phyloP scores from a whole-genome alignment of 768 basidiomycete genomes.

The Leccinum imitatum region DNA sequence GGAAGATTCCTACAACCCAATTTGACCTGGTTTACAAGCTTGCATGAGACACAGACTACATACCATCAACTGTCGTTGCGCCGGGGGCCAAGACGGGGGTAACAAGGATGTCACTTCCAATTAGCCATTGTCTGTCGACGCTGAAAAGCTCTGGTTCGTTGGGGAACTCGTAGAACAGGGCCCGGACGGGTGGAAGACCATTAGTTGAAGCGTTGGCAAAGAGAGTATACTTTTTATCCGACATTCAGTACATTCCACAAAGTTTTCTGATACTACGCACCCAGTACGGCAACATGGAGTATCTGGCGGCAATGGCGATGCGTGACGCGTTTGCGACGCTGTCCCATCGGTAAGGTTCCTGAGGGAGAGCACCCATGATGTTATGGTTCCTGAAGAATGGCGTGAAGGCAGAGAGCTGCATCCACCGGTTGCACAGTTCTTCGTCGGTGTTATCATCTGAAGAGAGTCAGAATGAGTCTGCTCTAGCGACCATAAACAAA shows the following conservation, averaged over 20 bases:
- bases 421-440: constrained; percentile 83
- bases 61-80: constrained; percentile 64
- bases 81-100: constrained; percentile 75
- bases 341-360: constrained; percentile 82
- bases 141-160: constrained; percentile 62
- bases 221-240: constrained; percentile 46
- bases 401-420: constrained; percentile 79
- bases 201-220: constrained; percentile 40
- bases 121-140: constrained; percentile 67
- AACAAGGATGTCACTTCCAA: constrained; percentile 70
- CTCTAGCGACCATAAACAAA: not conserved
- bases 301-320: constrained; percentile 71
- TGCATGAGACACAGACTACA: constrained; percentile 6
- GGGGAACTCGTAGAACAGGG: constrained; percentile 80
- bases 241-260: not conserved
- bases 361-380: constrained; percentile 58
- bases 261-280: constrained; percentile 37
- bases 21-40: not conserved
- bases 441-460: constrained; percentile 64
- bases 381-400: constrained; percentile 87
- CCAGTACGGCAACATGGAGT: constrained; percentile 78
- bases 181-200: constrained; percentile 71
- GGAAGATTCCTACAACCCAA: constrained; percentile 52
- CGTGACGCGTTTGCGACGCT: constrained; percentile 76
- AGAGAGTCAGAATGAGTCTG: not conserved